These are phyloP conservation scores for Protea cynaroides DNA, from an alignment of 164 flowering plant genomes.

Conservation along the genomic window DNA sequence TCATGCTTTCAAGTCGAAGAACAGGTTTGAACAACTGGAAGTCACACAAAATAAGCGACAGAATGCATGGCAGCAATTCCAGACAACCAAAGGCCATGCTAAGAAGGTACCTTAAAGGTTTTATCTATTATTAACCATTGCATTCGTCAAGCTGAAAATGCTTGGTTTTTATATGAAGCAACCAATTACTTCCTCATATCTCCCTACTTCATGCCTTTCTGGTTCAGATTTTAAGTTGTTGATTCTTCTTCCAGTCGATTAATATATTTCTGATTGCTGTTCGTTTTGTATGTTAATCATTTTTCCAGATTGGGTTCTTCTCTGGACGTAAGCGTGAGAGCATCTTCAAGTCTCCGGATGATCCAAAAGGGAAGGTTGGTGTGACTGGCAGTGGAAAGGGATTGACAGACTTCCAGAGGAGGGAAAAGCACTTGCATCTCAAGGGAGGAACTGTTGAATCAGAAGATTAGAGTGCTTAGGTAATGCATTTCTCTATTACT, in stretches of 20 bases:
- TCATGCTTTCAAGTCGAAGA: slow-evolving; percentile 94
- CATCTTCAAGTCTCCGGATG: slow-evolving; percentile 98
- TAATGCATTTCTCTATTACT: background rate
- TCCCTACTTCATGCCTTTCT: no score
- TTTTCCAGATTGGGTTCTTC: slow-evolving; percentile 74
- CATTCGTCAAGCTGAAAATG: no score
- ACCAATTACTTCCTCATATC: no score
- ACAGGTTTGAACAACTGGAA: slow-evolving; percentile 85
- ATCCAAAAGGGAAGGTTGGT: slow-evolving; percentile 93
- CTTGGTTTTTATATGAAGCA: no score
- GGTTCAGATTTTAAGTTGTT: no score
- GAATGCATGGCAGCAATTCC: slow-evolving; percentile 99
- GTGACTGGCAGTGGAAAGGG: slow-evolving; percentile 98
- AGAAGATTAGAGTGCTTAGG: slow-evolving; percentile 39
- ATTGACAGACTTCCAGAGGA: slow-evolving; percentile 86
- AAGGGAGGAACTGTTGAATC: slow-evolving; percentile 61
- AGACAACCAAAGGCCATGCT: slow-evolving; percentile 78
- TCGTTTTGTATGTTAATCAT: background rate
- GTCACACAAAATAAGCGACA: slow-evolving; percentile 91
- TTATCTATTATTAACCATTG: no score
- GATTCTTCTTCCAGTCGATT: background rate
- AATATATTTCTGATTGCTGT: background rate
- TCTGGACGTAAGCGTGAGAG: slow-evolving; percentile 95
- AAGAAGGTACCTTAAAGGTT: slow-evolving; percentile 58
- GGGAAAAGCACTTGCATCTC: slow-evolving; percentile 93